Evolutionary conservation across 2,329 filamentous ascomycete genomes (phyloP), one percentile per base, ranked within the genome.

Genomic region (Aspergillus fructus): DNA sequence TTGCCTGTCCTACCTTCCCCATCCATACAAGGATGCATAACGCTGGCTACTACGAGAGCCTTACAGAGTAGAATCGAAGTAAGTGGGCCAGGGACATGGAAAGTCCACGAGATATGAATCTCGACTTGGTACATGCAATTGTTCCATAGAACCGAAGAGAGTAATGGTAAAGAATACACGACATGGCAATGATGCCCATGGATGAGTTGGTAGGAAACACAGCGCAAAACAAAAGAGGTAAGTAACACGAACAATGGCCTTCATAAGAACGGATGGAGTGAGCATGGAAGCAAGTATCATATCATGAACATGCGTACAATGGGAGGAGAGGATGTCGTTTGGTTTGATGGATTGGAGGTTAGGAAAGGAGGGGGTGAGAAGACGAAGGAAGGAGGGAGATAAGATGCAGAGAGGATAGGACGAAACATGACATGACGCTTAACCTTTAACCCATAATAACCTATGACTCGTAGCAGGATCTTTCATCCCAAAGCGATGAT

Each of bases 341-440:
- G 15, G 21, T n/a, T 37, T 17, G 34, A 37, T 8, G 30, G 23
- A 17, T 45, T 23, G 42, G 27, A 51, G 50, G 41, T 5, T 50
- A 30, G n/a, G 54, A 52, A 33, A 55, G 43, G 13, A 39, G 33
- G 59, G 37, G 57, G 57, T 30, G 27, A 30, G 55, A 41, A 54
- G 54, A 50, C 42, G 56, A 46, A 58, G 33, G 52, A 57, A 58
- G 33, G 52, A 57, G 56, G 51, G 63, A 58, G 58, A 62, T 48
- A 53, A 57, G 62, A 59, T 55, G 59, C 62, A 15, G 41, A 47
- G 12, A 49, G 48, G 27, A 55, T 41, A 47, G 42, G 41, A 48
- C 56, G 55, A 61, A 48, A 56, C 55, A 62, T 59, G 58, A 63
- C 50, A 58, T 56, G 50, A 61, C 55, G 59, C 55, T 61, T 30